Base-by-base conservation (phyloP, 2,329 filamentous ascomycete genomes). In the Sporothrix variecibatus region DNA sequence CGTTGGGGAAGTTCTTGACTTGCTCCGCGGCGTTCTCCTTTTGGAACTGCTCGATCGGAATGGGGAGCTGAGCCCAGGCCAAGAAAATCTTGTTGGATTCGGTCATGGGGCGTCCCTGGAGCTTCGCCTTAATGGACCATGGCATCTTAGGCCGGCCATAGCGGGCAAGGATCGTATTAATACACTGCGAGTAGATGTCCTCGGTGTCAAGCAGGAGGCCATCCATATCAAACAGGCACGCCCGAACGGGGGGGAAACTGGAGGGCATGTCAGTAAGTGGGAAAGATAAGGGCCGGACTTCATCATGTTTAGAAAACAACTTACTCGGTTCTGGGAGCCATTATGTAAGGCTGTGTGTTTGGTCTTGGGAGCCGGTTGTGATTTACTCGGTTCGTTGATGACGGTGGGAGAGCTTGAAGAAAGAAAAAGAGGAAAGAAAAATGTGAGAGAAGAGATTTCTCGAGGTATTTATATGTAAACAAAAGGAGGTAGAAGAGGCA, bases 141-240 rank as follows among this genome's bases (percentile, higher is more conserved):
- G 96, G 95, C n/a, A 98, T 86, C 17, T 85, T 81, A 0, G 93
- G 92, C 69, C 90, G 90, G 79, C 87, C 88, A 82, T 96, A 94
- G 80, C 92, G 90, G 73, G 87, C 86, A 53, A 99, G 91, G 51
- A 98, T 88, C 31, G 90, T 86, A 84, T 99, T 98, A 75, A 94
- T 92, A 83, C 93, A 92, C 34, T 89, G 81, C 0, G 94, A 96
- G 86, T 98, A 98, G 73, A 90, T 83, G 79, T 98, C 96, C 85
- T 98, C 96, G 46, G 93, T 94, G 83, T 98, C 91, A 81, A 99
- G 93, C 26, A 99, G 89, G 49, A 99, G 91, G 75, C 96, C 96
- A 83, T 99, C 96, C 95, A 98, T 98, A 86, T 99, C 96, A 82
- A 99, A 98, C 77, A 99, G 91, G 83, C 95, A 98, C 78, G 95